These are phyloP conservation scores for Carpinus viminea DNA, from an alignment of 306 rosid species.

Conservation along the genomic window DNA sequence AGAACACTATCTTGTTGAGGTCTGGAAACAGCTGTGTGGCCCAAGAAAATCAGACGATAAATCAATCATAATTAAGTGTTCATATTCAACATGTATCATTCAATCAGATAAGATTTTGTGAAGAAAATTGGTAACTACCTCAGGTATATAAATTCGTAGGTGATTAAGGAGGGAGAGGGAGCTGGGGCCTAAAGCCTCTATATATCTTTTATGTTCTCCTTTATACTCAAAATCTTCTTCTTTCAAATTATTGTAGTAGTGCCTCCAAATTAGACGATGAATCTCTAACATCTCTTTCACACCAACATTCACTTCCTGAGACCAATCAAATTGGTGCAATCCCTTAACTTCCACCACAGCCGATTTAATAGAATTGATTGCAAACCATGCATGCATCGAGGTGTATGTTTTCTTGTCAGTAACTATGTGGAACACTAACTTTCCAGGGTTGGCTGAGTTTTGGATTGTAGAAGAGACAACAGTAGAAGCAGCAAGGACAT, in stretches of 20 bases:
- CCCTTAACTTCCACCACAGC: slow-evolving; percentile 86
- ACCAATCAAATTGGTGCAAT: slow-evolving; percentile 91
- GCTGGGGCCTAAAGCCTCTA: slow-evolving; percentile 62
- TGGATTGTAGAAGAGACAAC: slow-evolving; percentile 71
- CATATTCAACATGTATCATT: slow-evolving; percentile 26
- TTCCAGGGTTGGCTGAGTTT: slow-evolving; percentile 68
- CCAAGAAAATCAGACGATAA: slow-evolving; percentile 49
- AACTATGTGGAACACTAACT: slow-evolving; percentile 75
- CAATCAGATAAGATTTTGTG: slow-evolving; percentile 24
- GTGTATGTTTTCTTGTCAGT: slow-evolving; percentile 88
- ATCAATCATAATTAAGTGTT: slow-evolving; percentile 36
- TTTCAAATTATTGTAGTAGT: slow-evolving; percentile 50
- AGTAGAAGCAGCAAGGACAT: slow-evolving; percentile 88
- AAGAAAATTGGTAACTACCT: slow-evolving; percentile 52
- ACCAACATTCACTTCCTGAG: slow-evolving; percentile 68
- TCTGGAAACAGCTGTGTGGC: slow-evolving; percentile 87
- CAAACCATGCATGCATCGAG: slow-evolving; percentile 98
- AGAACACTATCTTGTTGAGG: slow-evolving; percentile 69
- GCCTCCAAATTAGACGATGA: slow-evolving; percentile 72
- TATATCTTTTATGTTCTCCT: slow-evolving; percentile 44
- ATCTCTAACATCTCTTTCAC: slow-evolving; percentile 76
- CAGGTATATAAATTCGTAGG: slow-evolving; percentile 73
- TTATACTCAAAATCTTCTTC: slow-evolving; percentile 39
- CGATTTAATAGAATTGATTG: slow-evolving; percentile 58
- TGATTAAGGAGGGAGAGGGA: slow-evolving; percentile 83